Percentiles rank a stretch among this genome's conserved stretches.
Evolutionary conservation across 192 early-diverging fungal species (phyloP).

Genomic region (Kickxella alabastrina): DNA sequence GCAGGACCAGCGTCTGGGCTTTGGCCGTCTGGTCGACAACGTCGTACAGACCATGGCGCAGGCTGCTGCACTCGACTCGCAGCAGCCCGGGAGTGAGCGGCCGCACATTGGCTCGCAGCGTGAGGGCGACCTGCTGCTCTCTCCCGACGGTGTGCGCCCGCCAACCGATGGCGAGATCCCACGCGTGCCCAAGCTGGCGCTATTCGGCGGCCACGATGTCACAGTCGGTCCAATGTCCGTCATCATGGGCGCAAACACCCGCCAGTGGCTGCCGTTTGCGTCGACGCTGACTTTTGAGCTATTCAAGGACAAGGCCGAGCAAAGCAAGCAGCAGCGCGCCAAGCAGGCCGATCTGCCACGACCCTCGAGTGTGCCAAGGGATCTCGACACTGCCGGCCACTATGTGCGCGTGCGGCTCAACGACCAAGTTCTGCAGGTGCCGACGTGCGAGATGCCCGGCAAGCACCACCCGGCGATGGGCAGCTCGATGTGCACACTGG

Average conservation of each 20-base stretch:
- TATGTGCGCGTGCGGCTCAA: conserved; percentile 37
- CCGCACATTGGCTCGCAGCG: conserved; percentile 16
- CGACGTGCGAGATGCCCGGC: conserved; percentile 19
- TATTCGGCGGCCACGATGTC: conserved; percentile 34
- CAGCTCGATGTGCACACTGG: conserved; percentile 36
- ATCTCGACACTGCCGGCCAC: conserved; percentile 1
- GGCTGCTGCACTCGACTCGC: not conserved
- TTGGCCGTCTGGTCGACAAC: conserved; percentile 26
- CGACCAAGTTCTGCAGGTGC: conserved; percentile 23
- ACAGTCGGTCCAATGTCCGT: conserved; percentile 22
- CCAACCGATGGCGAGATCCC: conserved; percentile 8
- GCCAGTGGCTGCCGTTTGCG: conserved; percentile 36
- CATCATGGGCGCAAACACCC: conserved; percentile 13
- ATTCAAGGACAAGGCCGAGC: conserved; percentile 14
- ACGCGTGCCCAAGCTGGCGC: conserved; percentile 22
- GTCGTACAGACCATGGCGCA: conserved; percentile 27
- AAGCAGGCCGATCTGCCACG: conserved; percentile 3
- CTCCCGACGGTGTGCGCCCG: conserved; percentile 13
- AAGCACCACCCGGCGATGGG: conserved; percentile 42
- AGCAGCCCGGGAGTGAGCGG: not conserved
- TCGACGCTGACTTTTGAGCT: conserved; percentile 42
- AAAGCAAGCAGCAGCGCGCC: not conserved
- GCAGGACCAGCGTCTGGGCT: conserved; percentile 31
- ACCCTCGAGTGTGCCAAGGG: not conserved
- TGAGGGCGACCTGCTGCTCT: conserved; percentile 13